Conservation (phyloP, 2,329 filamentous ascomycete species). For the Cladophialophora exuberans region DNA sequence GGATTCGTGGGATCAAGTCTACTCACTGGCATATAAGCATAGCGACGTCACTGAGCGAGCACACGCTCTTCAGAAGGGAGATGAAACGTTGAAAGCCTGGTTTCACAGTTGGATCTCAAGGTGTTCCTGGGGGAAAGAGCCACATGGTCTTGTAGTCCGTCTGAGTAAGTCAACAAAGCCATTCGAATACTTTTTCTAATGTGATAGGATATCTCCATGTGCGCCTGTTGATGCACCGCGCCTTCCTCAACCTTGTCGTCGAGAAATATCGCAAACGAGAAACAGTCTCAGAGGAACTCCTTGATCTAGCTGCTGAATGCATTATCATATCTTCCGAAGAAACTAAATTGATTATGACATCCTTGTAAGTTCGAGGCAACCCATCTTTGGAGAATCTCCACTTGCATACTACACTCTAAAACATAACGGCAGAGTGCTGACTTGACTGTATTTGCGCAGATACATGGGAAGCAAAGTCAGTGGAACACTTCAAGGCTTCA, state of each 20-base stretch:
- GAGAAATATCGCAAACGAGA: slow-evolving; percentile 5
- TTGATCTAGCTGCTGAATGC: slow-evolving; percentile 10
- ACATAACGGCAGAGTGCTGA: no score
- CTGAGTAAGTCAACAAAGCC: slow-evolving; percentile 15
- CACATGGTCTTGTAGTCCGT: slow-evolving; percentile 15
- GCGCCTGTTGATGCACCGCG: no score
- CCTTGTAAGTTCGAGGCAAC: no score
- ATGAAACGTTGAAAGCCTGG: slow-evolving; percentile 10
- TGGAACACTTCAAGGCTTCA: slow-evolving; percentile 13
- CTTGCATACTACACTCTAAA: no score
- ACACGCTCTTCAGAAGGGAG: slow-evolving; percentile 7
- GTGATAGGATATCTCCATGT: no score
- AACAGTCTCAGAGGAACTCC: background rate
- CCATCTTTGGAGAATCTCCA: no score
- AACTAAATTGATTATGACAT: background rate
- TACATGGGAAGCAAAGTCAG: slow-evolving; percentile 2
- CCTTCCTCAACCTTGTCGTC: slow-evolving; percentile 18
- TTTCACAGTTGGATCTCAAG: slow-evolving; percentile 12
- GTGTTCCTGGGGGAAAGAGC: slow-evolving; percentile 13
- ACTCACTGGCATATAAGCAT: slow-evolving; percentile 12
- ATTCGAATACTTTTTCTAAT: slow-evolving; percentile 20
- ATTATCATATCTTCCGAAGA: slow-evolving; percentile 2
- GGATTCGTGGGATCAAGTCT: slow-evolving; percentile 19
- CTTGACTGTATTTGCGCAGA: no score
- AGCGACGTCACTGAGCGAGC: slow-evolving; percentile 3